phyloP scores from a whole-genome alignment of 2,329 filamentous ascomycete species.

The Diaporthe vexans region DNA sequence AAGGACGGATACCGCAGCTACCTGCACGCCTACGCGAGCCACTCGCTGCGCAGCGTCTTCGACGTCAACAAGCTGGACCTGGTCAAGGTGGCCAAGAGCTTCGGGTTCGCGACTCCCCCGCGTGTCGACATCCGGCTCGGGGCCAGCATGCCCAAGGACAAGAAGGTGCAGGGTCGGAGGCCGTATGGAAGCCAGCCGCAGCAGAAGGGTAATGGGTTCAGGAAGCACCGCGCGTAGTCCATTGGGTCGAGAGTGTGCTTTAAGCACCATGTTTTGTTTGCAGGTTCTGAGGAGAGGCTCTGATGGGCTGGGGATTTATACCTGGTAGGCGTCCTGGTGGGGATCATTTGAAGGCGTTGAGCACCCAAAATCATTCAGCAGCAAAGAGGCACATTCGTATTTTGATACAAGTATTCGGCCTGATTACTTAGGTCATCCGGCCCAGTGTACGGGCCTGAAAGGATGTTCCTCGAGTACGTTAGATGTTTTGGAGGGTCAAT shows the following conservation, averaged over 20 bases:
- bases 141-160: conserved; percentile 80
- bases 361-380: conserved; percentile 27
- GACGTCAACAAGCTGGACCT: conserved; percentile 87
- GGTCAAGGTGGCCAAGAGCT: conserved; percentile 86
- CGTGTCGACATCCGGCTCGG: conserved; percentile 84
- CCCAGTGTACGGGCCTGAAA: not conserved
- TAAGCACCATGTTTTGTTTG: not conserved
- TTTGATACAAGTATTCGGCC: not conserved
- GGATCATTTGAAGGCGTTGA: conserved; percentile 32
- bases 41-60: conserved; percentile 85
- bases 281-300: not conserved
- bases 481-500: not conserved
- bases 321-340: conserved; percentile 27
- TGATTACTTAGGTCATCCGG: not conserved
- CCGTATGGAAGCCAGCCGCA: conserved; percentile 84
- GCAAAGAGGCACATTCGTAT: not conserved
- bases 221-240: conserved; percentile 27
- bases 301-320: conserved; percentile 15
- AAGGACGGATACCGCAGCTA: conserved; percentile 89
- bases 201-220: conserved; percentile 57
- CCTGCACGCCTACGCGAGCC: conserved; percentile 93
- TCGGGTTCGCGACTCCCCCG: conserved; percentile 83
- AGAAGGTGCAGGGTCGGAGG: conserved; percentile 75
- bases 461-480: not conserved
- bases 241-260: not conserved